Evolutionary conservation across 192 early-diverging fungal genomes (phyloP).

Genomic region (Jimgerdemannia lactiflua): DNA sequence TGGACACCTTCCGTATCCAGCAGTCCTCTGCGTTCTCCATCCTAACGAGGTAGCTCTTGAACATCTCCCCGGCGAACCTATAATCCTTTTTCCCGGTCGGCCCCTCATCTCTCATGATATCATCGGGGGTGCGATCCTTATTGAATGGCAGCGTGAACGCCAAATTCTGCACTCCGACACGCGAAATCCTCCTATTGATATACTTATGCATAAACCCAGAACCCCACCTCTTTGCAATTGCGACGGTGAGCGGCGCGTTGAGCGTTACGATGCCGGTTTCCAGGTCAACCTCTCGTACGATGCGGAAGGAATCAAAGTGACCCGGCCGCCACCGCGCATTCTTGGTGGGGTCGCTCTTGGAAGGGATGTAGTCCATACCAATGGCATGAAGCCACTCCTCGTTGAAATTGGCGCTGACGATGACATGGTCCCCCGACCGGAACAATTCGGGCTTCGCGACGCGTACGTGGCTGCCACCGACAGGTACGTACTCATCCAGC

Average conservation of each 20-base stretch:
- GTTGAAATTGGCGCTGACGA: constrained; percentile 35
- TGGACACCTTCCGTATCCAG: constrained; percentile 30
- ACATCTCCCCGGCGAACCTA: constrained; percentile 42
- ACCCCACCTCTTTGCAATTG: constrained; percentile 31
- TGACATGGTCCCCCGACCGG: constrained; percentile 29
- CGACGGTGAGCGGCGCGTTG: constrained; percentile 37
- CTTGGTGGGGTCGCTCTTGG: constrained; percentile 19
- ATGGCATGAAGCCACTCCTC: constrained; percentile 36
- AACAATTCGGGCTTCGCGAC: constrained; percentile 10
- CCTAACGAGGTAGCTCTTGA: constrained; percentile 36
- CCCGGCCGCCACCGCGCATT: constrained; percentile 38
- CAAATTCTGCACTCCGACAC: constrained; percentile 34
- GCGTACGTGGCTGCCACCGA: constrained; percentile 22
- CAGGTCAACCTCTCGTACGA: constrained; percentile 23
- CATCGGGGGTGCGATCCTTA: constrained; percentile 20
- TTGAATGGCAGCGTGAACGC: constrained; percentile 32
- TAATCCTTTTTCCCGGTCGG: constrained; percentile 37
- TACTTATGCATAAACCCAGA: constrained; percentile 40
- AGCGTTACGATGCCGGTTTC: constrained; percentile 25
- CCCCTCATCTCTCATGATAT: constrained; percentile 32
- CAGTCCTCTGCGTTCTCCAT: constrained; percentile 34
- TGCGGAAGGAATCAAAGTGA: constrained; percentile 28
- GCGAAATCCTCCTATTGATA: constrained; percentile 22
- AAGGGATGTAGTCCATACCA: constrained; percentile 45
- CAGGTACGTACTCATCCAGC: constrained; percentile 34